Base-by-base conservation (phyloP, 768 basidiomycete genomes). In the Antrodiella citrinella region DNA sequence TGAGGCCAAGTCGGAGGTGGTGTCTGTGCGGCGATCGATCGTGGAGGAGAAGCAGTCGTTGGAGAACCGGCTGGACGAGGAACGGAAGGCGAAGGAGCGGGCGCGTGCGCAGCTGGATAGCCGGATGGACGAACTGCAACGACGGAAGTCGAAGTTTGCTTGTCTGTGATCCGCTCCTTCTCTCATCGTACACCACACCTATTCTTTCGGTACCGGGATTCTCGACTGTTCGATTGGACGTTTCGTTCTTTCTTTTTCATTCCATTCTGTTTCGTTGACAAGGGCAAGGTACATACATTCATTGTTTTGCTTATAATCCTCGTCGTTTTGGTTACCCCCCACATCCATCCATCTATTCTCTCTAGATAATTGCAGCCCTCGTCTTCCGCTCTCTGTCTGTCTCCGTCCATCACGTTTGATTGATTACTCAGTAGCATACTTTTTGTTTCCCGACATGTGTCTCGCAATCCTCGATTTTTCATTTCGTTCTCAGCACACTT, bases 131-230 rank as follows among this genome's bases (percentile, higher is more conserved):
- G 92, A 93, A 60, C 71, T 91, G 39, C 72, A 77, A 54, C 79
- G 77, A 70, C 84, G 88, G 53, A 93, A 91, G 72, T 91, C 89
- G 55, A 95, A 94, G 71, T 95, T 91, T 67, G 86, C 84, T 48
- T 92, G 90, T 68, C 76, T 92, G 67, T 92, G 74, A 77, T 54
- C 48, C 42, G 30, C 19, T 11, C 45, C 41, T 26, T 23, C 24
- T 7, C 30, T 35, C 30, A 15, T 15, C 15, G 23, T 5, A 25
- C 4, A 25, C 10, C 50, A 18, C 13, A 19, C 26, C 26, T 42
- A 18, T 35, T 35, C 30, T 35, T 15, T 35, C 15, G 30, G 30
- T 35, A 35, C 15, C 30, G 30, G 30, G 15, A 7, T 35, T 35
- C 30, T 35, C 30, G 7, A 35, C 30, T n/a, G n/a, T n/a, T n/a